These are phyloP conservation scores for Chamaecyparis obtusa DNA, from an alignment of 75 land plant genomes.

Conservation along the genomic window DNA sequence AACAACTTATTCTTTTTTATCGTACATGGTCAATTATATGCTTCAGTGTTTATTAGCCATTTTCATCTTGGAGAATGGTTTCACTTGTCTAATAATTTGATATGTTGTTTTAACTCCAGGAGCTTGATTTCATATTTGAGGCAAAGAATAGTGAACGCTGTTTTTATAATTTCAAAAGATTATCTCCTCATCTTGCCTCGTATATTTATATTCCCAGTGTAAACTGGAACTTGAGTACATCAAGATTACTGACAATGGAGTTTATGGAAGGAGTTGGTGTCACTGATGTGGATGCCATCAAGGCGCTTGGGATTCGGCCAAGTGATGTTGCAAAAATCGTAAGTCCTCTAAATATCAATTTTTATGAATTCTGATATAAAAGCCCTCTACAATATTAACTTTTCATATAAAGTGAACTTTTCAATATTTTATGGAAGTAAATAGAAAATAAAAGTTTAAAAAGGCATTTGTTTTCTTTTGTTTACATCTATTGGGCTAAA, in stretches of 20 bases:
- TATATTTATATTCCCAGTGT: conserved; percentile 79
- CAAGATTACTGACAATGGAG: conserved; percentile 86
- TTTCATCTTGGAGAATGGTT: background rate
- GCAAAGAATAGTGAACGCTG: conserved; percentile 83
- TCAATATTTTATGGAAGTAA: background rate
- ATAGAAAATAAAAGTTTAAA: background rate
- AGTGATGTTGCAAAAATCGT: conserved; percentile 82
- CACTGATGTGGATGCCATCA: conserved; percentile 76
- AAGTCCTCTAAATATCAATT: conserved; percentile 14
- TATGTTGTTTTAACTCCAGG: conserved; percentile 39
- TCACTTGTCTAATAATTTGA: background rate
- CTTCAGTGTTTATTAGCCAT: background rate
- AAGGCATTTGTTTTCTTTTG: conserved; percentile 1
- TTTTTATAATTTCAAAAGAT: conserved; percentile 65
- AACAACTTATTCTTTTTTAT: background rate
- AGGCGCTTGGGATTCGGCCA: conserved; percentile 66
- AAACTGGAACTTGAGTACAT: conserved; percentile 77
- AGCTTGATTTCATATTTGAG: conserved; percentile 81
- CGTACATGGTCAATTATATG: background rate
- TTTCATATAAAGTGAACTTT: background rate
- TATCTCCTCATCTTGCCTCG: conserved; percentile 78
- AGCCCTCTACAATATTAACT: background rate
- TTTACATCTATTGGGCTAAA: background rate
- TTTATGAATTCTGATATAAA: background rate
- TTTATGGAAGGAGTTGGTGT: conserved; percentile 88